Evolutionary conservation across 306 rosid genomes (phyloP).

Genomic region (Boehmeria nivea): DNA sequence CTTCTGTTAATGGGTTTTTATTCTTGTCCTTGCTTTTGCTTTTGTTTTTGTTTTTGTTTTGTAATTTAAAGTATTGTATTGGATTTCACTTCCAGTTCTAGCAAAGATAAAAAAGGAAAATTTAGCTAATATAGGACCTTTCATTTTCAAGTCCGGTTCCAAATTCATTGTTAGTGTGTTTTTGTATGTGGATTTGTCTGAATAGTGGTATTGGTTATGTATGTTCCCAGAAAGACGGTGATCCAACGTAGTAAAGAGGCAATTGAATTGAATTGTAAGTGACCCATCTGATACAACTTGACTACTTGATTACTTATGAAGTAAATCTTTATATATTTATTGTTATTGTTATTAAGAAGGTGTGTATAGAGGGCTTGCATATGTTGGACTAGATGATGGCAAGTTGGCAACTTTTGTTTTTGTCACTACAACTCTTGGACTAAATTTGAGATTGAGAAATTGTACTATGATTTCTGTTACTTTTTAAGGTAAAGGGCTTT

Average conservation of each 20-base stretch:
- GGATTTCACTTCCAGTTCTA: no score
- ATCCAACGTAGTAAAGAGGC: constrained; percentile 22
- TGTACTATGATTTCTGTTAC: background rate
- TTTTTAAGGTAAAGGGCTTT: constrained; percentile 23
- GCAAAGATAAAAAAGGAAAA: no score
- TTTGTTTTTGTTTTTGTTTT: background rate
- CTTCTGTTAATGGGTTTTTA: no score
- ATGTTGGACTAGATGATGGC: no score
- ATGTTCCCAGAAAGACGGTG: constrained; percentile 41
- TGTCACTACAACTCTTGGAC: background rate
- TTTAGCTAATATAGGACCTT: background rate
- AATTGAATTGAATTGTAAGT: constrained; percentile 34
- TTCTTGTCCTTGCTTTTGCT: background rate
- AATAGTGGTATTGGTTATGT: background rate
- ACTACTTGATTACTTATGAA: no score
- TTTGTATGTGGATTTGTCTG: no score
- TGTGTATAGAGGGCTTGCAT: no score
- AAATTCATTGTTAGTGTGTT: no score
- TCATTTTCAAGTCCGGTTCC: background rate
- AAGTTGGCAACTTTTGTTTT: no score
- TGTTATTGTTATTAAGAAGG: no score
- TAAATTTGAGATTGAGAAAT: background rate
- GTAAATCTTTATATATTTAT: no score
- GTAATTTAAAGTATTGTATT: no score
- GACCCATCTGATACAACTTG: background rate